Evolutionary conservation across 2,329 filamentous ascomycete genomes (phyloP).

Genomic region (Alternaria metachromatica): DNA sequence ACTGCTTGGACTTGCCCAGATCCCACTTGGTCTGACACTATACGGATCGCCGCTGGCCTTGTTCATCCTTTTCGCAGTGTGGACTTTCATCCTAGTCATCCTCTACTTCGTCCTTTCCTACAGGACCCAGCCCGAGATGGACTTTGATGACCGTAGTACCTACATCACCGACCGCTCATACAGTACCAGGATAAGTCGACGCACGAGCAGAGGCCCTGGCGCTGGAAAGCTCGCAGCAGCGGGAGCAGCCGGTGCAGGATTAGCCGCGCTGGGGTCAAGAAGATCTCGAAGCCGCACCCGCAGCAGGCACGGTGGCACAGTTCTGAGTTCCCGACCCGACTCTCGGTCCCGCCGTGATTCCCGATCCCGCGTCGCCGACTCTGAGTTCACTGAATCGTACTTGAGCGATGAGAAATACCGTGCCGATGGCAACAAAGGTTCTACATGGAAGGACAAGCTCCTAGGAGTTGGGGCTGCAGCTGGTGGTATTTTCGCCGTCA

Average conservation of each 20-base stretch:
- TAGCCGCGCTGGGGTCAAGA: constrained; percentile 58
- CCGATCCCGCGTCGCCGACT: constrained; percentile 33
- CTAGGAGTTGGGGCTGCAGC: constrained; percentile 53
- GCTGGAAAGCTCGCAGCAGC: constrained; percentile 60
- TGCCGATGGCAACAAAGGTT: constrained; percentile 32
- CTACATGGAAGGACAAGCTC: constrained; percentile 55
- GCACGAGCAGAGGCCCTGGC: constrained; percentile 39
- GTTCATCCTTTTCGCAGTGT: constrained; percentile 86
- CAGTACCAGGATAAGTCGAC: constrained; percentile 46
- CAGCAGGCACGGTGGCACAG: constrained; percentile 31
- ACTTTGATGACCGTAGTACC: constrained; percentile 63
- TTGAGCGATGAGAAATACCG: constrained; percentile 54
- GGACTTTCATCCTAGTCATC: constrained; percentile 74
- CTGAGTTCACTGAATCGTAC: constrained; percentile 43
- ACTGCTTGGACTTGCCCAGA: constrained; percentile 82
- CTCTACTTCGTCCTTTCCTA: constrained; percentile 83
- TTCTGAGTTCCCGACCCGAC: constrained; percentile 44
- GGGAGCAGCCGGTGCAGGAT: constrained; percentile 63
- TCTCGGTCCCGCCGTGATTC: constrained; percentile 42
- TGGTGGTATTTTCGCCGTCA: constrained; percentile 51
- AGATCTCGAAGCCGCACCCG: constrained; percentile 51
- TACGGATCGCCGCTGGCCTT: constrained; percentile 87
- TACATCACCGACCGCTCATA: constrained; percentile 62
- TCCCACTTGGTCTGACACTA: constrained; percentile 86
- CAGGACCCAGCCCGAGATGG: constrained; percentile 63